These are phyloP conservation scores for Glycine tomentella DNA, from an alignment of 306 rosid species.

Conservation along the genomic window DNA sequence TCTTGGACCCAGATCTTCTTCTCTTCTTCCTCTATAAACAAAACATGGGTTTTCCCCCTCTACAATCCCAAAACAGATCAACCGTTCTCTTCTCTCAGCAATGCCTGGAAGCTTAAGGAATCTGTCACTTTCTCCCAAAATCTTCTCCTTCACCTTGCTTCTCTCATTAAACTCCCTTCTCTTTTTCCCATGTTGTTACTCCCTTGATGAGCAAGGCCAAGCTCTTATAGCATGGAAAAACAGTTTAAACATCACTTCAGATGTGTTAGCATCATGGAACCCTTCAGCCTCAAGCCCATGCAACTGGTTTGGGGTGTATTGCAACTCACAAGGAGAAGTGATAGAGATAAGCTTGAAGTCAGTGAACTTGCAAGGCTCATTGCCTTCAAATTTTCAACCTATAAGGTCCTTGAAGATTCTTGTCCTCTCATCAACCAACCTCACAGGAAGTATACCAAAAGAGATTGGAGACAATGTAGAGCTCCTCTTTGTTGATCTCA, in stretches of 20 bases:
- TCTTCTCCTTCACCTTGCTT: constrained; percentile 66
- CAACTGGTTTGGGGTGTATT: constrained; percentile 79
- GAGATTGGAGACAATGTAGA: constrained; percentile 71
- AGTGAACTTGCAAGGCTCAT: constrained; percentile 75
- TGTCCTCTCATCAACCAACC: constrained; percentile 66
- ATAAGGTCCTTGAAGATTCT: constrained; percentile 66
- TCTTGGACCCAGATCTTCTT: constrained; percentile 78
- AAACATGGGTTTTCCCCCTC: constrained; percentile 93
- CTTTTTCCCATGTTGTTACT: constrained; percentile 65
- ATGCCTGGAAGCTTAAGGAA: constrained; percentile 89
- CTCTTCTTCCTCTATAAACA: constrained; percentile 86
- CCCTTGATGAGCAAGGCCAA: constrained; percentile 83
- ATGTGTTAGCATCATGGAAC: constrained; percentile 73
- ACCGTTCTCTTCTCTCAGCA: constrained; percentile 69
- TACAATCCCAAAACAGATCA: constrained; percentile 91
- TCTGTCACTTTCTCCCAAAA: constrained; percentile 66
- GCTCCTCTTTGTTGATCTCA: constrained; percentile 67
- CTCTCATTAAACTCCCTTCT: constrained; percentile 64
- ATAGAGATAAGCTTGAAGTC: constrained; percentile 63
- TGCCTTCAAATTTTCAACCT: constrained; percentile 81
- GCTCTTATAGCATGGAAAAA: constrained; percentile 87
- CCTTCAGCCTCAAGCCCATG: constrained; percentile 66
- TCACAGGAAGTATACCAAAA: constrained; percentile 74
- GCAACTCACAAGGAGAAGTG: constrained; percentile 72
- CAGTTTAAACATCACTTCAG: constrained; percentile 61